Evolutionary conservation across 257 asterid species (phyloP), one percentile per base, ranked within the genome.

Genomic region (Rubia yunnanensis): DNA sequence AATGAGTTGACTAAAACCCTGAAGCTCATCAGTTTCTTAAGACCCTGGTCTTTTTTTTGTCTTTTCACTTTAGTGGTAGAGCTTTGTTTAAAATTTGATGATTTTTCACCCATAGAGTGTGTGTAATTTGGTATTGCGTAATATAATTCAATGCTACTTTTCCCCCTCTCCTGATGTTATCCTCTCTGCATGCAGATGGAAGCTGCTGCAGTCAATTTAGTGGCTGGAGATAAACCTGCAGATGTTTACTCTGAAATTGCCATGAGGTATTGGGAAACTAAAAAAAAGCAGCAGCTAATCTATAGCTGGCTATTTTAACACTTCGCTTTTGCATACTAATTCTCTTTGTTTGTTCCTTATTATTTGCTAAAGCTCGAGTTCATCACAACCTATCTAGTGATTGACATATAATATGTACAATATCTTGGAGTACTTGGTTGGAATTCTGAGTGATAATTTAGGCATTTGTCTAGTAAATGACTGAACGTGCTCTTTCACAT

Each of bases 241-340:
- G 98, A 92, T 70, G 96, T 92, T 68, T 92, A 92, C 84, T 89
- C 98, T 9, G 98, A 89, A 83, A 92, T 92, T 70, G 98, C 98
- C 49, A 85, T 69, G 71, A 92, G 97, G 98, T 92, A 73, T 67
- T 70, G 58, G 11, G 10, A 11, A 23, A 9, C 52, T 3, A 26
- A 0, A 13, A 2, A 13, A 14, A n/a, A 9, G n/a, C n/a, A n/a
- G n/a, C n/a, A 15, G n/a, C 7, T 3, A 27, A 13, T 7, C 31
- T 3, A 10, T 56, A 56, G 36, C 54, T 59, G 31, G 26, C 13
- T 69, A 23, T 58, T 20, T 24, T 28, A 31, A 69, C 23, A 22
- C 14, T 9, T 38, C 32, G 15, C 0, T n/a, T 59, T 32, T 36
- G 50, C 62, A 22, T 44, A 44, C 5, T 39, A 8, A 44, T 38